Conservation (phyloP, 768 basidiomycete species). For the Russula griseocarnosa region DNA sequence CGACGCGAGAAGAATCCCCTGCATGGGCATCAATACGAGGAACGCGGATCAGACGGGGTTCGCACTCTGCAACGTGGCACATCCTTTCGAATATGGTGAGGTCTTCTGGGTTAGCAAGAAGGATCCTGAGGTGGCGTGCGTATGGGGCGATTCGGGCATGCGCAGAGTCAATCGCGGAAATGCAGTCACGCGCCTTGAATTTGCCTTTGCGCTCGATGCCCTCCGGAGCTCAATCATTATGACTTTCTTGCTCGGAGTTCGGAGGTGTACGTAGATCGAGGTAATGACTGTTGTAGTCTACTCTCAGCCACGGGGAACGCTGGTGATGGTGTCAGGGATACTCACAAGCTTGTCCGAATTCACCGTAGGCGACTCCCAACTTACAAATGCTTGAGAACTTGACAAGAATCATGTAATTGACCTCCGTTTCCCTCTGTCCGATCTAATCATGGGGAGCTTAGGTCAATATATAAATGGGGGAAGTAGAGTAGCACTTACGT, state of each 20-base stretch:
- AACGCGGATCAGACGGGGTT: slow-evolving; percentile 31
- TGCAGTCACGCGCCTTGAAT: slow-evolving; percentile 50
- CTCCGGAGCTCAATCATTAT: slow-evolving; percentile 50
- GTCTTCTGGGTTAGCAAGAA: slow-evolving; percentile 51
- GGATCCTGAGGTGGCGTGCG: slow-evolving; percentile 63
- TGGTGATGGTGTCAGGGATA: neutral
- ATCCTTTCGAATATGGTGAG: slow-evolving; percentile 50
- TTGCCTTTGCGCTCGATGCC: slow-evolving; percentile 36
- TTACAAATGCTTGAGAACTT: slow-evolving; percentile 24
- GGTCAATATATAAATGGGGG: neutral
- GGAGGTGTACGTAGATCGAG: slow-evolving; percentile 45
- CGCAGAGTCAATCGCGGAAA: slow-evolving; percentile 53
- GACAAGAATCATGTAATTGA: slow-evolving; percentile 8
- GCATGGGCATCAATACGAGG: slow-evolving; percentile 46
- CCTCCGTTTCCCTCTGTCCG: slow-evolving; percentile 21
- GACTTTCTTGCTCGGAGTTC: slow-evolving; percentile 53
- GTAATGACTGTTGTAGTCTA: slow-evolving; percentile 9
- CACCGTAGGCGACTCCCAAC: slow-evolving; percentile 21
- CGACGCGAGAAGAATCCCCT: slow-evolving; percentile 49
- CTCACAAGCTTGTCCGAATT: slow-evolving; percentile 14
- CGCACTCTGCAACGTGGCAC: slow-evolving; percentile 48
- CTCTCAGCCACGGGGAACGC: neutral
- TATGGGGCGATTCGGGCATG: slow-evolving; percentile 64
- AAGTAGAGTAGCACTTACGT: slow-evolving; percentile 39
- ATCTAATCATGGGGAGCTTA: slow-evolving; percentile 3